Conservation (phyloP, 306 rosid genomes). For the Begonia masoniana region DNA sequence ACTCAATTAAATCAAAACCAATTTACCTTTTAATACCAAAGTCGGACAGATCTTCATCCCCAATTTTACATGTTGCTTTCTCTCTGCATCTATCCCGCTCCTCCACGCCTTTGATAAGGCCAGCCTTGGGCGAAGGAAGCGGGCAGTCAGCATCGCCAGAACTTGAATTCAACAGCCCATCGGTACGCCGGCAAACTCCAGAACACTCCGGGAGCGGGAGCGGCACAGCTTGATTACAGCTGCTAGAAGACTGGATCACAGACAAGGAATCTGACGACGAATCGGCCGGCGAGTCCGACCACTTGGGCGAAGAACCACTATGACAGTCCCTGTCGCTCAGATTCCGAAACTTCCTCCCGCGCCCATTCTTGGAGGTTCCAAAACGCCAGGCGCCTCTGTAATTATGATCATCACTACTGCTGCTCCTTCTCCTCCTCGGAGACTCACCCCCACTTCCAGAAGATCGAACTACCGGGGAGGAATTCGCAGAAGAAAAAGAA, state of each 20-base stretch:
- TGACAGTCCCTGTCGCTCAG: constrained; percentile 10
- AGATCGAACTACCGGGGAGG: constrained; percentile 9
- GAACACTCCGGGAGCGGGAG: constrained; percentile 65
- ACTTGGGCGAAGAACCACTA: constrained; percentile 7
- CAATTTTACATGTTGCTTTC: constrained; percentile 4
- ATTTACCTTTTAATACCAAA: constrained; percentile 36
- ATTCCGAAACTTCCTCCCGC: constrained; percentile 29
- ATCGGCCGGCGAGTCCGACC: constrained; percentile 7
- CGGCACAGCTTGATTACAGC: constrained; percentile 35
- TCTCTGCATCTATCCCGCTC: constrained; percentile 28
- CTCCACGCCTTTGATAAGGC: constrained; percentile 12
- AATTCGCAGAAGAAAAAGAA: constrained; percentile 28
- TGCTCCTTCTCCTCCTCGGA: constrained; percentile 9
- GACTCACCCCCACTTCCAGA: constrained; percentile 5
- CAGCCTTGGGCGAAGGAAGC: constrained; percentile 45
- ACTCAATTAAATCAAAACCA: neutral
- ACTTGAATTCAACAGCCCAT: constrained; percentile 4
- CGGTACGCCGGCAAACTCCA: constrained; percentile 13
- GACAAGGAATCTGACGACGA: constrained; percentile 9
- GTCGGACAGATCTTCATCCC: constrained; percentile 8
- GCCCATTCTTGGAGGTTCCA: constrained; percentile 19
- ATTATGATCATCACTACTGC: neutral
- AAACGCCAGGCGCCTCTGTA: constrained; percentile 28
- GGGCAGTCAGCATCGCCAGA: constrained; percentile 26
- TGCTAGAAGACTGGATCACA: constrained; percentile 12